Evolutionary conservation across 495 filamentous ascomycete genomes (phyloP), one percentile per base, ranked within the genome.

Genomic region (Lasiosphaeris hirsuta): DNA sequence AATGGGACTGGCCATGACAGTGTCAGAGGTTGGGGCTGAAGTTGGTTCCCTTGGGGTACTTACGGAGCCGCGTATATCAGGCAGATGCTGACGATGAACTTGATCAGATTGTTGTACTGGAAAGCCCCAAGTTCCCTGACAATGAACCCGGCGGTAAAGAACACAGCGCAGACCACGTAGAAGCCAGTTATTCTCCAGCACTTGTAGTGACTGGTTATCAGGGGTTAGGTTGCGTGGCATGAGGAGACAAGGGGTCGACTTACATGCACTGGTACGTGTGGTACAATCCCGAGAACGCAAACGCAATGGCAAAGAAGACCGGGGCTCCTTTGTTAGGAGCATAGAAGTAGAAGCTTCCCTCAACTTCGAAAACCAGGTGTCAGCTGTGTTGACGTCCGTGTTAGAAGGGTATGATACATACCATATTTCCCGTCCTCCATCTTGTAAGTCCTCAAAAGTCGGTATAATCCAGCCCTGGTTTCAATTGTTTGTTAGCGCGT

Each of bases 271-370:
- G 86, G 62, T 80, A 89, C 17, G 73, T 61, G 63, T 90, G 87
- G 10, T 76, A 66, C 8, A 68, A 36, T 0, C 83, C 85, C 4
- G 85, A 88, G 0, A 78, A 58, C 1, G 77, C 67, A 65, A 88
- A 92, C 6, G 88, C 78, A 17, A 86, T 69, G 8, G 84, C 79
- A 61, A 88, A 90, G 51, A 84, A 81, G 34, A 90, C 78, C 0
- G 87, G 82, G 1, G 86, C 86, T 3, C 77, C 86, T 69, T 89
- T 87, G 63, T 88, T 90, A 0, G 88, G 88, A 14, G 84, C 86
- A 71, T 90, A 90, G 67, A 83, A 84, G 80, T 82, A 90, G 40
- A 84, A 65, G 62, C 83, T 88, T 14, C 71, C 75, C 9, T 69
- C 57, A 42, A 80, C 78, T 78, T 49, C 11, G n/a, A n/a, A 38